These are phyloP conservation scores for Oryza longistaminata DNA, from an alignment of 176 grass and related monocot species.

Conservation along the genomic window DNA sequence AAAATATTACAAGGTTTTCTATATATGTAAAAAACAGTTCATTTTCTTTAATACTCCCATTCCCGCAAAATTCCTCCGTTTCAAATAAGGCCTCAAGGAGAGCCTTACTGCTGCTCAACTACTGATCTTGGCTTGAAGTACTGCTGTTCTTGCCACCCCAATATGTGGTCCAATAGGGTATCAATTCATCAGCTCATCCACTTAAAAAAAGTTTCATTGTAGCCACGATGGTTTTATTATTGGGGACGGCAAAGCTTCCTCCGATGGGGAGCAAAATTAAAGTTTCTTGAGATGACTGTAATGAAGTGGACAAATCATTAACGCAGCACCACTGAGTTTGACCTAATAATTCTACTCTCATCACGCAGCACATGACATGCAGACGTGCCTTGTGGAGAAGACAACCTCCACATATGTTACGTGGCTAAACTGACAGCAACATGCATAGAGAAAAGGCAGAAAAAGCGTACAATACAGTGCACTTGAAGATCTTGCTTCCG, in stretches of 20 bases:
- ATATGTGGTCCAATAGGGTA: background rate
- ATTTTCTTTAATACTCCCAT: too few relatives aligned
- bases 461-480: constrained; percentile 7
- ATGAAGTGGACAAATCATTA: constrained; percentile 13
- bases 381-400: constrained; percentile 24
- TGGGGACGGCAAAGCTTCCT: background rate
- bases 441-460: too few relatives aligned
- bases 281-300: background rate
- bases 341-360: background rate
- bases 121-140: background rate
- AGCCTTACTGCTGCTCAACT: too few relatives aligned
- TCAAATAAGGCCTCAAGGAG: too few relatives aligned
- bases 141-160: background rate
- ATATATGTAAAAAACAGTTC: too few relatives aligned
- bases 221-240: background rate
- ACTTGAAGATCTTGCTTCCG: background rate
- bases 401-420: constrained; percentile 1
- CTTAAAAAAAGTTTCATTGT: background rate
- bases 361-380: background rate
- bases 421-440: background rate
- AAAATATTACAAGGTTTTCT: too few relatives aligned
- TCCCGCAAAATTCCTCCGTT: too few relatives aligned
- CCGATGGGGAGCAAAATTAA: background rate
- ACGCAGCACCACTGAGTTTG: background rate
- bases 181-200: background rate